phyloP scores from a whole-genome alignment of 306 rosid species.

The Aeschynomene evenia region DNA sequence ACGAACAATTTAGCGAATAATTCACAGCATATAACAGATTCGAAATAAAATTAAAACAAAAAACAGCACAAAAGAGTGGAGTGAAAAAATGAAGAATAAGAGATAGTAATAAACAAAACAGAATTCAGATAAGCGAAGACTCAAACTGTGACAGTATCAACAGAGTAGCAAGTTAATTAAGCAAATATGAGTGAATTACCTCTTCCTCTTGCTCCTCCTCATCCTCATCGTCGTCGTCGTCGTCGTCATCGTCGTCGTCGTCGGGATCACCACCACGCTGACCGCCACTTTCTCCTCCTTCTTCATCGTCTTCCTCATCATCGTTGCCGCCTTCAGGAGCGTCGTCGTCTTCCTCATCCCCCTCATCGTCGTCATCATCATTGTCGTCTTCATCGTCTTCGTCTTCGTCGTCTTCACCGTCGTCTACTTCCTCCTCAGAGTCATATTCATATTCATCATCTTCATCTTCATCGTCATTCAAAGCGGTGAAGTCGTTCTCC shows the following conservation, averaged over 20 bases:
- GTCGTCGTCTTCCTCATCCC: constrained; percentile 42
- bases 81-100: background rate
- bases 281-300: constrained; percentile 30
- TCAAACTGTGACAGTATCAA: background rate
- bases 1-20: too few relatives aligned
- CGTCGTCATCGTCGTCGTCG: constrained; percentile 24
- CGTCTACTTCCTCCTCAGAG: constrained; percentile 43
- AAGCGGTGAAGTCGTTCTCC: constrained; percentile 43
- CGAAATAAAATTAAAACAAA: background rate
- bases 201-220: constrained; percentile 32
- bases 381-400: constrained; percentile 42
- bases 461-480: constrained; percentile 29
- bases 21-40: background rate
- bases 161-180: constrained; percentile 14
- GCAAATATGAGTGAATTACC: constrained; percentile 33
- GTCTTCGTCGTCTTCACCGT: constrained; percentile 40
- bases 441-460: constrained; percentile 16
- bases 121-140: background rate
- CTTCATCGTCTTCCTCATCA: constrained; percentile 37
- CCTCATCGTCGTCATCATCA: constrained; percentile 36
- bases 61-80: background rate
- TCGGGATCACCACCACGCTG: constrained; percentile 34
- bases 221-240: constrained; percentile 8
- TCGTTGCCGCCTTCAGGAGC: constrained; percentile 58
- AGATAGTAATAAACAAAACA: constrained; percentile 1